A percentile compares a stretch with the other conserved stretches of the same genome.
Evolutionary conservation across 345 rosid genomes (phyloP).

Genomic region (Xanthoceras sorbifolium): DNA sequence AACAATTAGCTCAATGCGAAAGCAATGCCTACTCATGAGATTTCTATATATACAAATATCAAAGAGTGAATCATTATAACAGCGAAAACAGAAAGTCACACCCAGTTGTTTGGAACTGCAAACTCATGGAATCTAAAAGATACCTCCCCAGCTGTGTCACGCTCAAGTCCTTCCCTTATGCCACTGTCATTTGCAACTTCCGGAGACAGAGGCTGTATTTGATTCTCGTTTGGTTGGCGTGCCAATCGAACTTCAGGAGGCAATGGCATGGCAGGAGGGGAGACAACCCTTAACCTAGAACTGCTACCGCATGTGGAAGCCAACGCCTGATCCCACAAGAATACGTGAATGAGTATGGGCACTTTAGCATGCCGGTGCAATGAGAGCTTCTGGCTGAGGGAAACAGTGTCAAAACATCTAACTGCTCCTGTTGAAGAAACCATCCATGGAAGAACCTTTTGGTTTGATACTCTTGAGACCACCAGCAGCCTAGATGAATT

Average conservation of each 20-base stretch:
- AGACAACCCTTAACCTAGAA: slow-evolving; percentile 33
- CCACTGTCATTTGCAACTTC: slow-evolving; percentile 28
- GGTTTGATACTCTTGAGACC: slow-evolving; percentile 73
- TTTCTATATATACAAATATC: slow-evolving; percentile 10
- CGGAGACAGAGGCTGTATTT: slow-evolving; percentile 55
- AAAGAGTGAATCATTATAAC: neutral
- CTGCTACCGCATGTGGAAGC: slow-evolving; percentile 26
- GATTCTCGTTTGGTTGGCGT: slow-evolving; percentile 57
- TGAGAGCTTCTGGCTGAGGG: slow-evolving; percentile 91
- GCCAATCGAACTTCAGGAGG: slow-evolving; percentile 35
- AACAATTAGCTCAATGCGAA: neutral
- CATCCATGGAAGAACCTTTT: slow-evolving; percentile 93
- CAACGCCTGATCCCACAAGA: slow-evolving; percentile 60
- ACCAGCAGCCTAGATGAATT: slow-evolving; percentile 59
- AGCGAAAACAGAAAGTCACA: slow-evolving; percentile 26
- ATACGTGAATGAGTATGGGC: slow-evolving; percentile 63
- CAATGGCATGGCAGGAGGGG: slow-evolving; percentile 37
- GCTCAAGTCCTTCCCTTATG: slow-evolving; percentile 33
- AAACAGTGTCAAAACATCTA: slow-evolving; percentile 79
- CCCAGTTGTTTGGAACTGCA: slow-evolving; percentile 64
- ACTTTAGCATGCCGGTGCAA: slow-evolving; percentile 84
- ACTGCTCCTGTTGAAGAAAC: slow-evolving; percentile 87
- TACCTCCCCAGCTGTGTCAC: slow-evolving; percentile 72
- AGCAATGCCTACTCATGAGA: neutral
- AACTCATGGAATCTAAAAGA: slow-evolving; percentile 89